Base-by-base conservation (phyloP, 306 rosid genomes). In the Medicago arabica region DNA sequence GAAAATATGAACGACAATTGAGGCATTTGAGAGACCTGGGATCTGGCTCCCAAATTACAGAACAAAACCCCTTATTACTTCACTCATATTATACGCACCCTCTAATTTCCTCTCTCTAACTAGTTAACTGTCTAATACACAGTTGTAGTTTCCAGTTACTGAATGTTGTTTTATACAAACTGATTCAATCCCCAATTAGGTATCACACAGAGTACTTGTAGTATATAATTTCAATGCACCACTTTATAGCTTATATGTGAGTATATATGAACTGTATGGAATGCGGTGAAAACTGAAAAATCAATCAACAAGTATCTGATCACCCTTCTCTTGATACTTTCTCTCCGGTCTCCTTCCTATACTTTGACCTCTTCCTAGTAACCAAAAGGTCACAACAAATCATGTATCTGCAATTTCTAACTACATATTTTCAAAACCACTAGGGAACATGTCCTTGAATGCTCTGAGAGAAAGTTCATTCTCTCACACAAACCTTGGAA, bases 21-120 rank as follows among this genome's bases (percentile, higher is more conserved):
- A 59, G 44, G 67, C 21, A 15, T 34, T 61, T n/a, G n/a, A 64
- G 69, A 63, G 49, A 38, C 50, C 31, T 39, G 28, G 47, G 69
- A 14, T 39, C 28, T 64, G 49, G n/a, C 49, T 38, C 28, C 28
- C 50, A 64, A 64, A 40, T 14, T 36, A 38, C 47, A 36, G 25
- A 16, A n/a, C 17, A 64, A 36, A n/a, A 36, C 28, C 69, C 4
- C 18, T 4, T 40, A 65, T 16, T 18, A 65, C 70, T 17, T 65
- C 50, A 1, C 12, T 15, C 10, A 25, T 64, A 64, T 39, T 40
- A 39, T 16, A n/a, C 1, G 10, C 21, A 64, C 50, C 31, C 31
- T 40, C 34, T 64, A 64, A 10, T 39, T 4, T 23, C 58, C 58
- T 11, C 15, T 6, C 69, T 39, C 49, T 16, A 64, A 28, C 31